Conservation (phyloP, 257 asterid species). For the Lycium ferocissimum region DNA sequence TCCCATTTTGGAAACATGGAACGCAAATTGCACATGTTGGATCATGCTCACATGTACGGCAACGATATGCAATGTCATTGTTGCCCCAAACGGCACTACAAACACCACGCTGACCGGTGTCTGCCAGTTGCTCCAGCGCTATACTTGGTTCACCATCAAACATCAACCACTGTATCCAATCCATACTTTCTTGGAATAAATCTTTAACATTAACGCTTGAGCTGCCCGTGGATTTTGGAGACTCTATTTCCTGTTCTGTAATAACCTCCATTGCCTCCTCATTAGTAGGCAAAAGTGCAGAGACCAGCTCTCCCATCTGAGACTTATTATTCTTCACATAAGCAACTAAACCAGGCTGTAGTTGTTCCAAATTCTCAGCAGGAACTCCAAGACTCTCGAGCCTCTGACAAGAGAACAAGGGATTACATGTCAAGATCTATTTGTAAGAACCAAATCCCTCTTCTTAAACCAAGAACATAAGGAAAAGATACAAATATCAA, state of each 20-base stretch:
- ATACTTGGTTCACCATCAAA: constrained; percentile 73
- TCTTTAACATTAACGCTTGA: constrained; percentile 50
- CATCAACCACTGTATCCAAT: constrained; percentile 96
- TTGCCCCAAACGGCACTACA: constrained; percentile 97
- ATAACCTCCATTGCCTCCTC: constrained; percentile 53
- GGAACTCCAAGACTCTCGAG: constrained; percentile 72
- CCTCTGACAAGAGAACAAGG: constrained; percentile 60
- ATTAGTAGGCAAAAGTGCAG: constrained; percentile 71
- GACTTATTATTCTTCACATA: constrained; percentile 62
- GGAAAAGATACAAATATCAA: no score
- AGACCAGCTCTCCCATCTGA: constrained; percentile 53
- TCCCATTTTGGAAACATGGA: constrained; percentile 91
- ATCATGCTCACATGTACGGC: constrained; percentile 94
- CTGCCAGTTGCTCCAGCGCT: constrained; percentile 67
- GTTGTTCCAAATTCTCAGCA: constrained; percentile 51
- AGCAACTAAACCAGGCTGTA: constrained; percentile 62
- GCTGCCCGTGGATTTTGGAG: constrained; percentile 32
- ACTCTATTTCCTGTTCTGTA: constrained; percentile 40
- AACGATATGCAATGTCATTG: constrained; percentile 89
- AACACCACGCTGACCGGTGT: constrained; percentile 76
- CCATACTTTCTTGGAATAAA: constrained; percentile 60
- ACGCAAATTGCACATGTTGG: constrained; percentile 98
- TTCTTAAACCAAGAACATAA: background rate
- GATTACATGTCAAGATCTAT: constrained; percentile 1
- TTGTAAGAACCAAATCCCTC: background rate